phyloP scores from a whole-genome alignment of 805 yeast genomes.

The Myxozyma neglecta region DNA sequence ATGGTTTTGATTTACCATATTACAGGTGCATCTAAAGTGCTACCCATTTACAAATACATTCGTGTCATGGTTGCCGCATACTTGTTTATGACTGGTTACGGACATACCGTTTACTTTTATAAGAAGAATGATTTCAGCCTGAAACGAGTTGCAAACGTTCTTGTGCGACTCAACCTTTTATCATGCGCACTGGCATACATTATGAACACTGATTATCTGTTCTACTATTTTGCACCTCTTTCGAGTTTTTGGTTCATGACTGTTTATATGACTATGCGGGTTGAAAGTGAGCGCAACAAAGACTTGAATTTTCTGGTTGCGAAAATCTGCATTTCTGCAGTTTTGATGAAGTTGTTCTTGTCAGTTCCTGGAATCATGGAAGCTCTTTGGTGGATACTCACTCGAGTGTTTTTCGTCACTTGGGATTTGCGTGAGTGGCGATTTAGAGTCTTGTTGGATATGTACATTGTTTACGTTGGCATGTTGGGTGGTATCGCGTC shows the following conservation, averaged over 20 bases:
- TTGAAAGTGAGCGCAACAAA: slow-evolving; percentile 24
- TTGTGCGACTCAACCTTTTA: slow-evolving; percentile 32
- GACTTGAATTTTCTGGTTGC: slow-evolving; percentile 23
- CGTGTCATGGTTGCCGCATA: slow-evolving; percentile 36
- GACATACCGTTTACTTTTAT: slow-evolving; percentile 33
- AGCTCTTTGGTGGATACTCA: slow-evolving; percentile 25
- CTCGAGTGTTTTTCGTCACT: slow-evolving; percentile 29
- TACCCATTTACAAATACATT: slow-evolving; percentile 34
- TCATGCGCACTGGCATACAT: slow-evolving; percentile 33
- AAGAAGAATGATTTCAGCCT: slow-evolving; percentile 33
- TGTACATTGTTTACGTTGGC: slow-evolving; percentile 33
- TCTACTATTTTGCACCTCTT: slow-evolving; percentile 35
- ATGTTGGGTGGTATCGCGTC: slow-evolving; percentile 33
- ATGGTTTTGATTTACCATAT: slow-evolving; percentile 34
- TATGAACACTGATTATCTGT: slow-evolving; percentile 35
- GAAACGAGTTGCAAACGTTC: slow-evolving; percentile 33
- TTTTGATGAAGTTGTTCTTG: slow-evolving; percentile 17
- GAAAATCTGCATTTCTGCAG: slow-evolving; percentile 27
- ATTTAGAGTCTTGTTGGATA: slow-evolving; percentile 32
- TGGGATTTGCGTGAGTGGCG: slow-evolving; percentile 36
- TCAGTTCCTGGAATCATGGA: slow-evolving; percentile 31
- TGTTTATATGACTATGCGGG: slow-evolving; percentile 32
- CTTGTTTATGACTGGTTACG: slow-evolving; percentile 35
- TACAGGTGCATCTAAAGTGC: slow-evolving; percentile 35
- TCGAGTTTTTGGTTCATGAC: slow-evolving; percentile 35